Evolutionary conservation across 31 red algal species (phyloP), one percentile per base, ranked within the genome.

Genomic region (Bonnemaisonia californica): DNA sequence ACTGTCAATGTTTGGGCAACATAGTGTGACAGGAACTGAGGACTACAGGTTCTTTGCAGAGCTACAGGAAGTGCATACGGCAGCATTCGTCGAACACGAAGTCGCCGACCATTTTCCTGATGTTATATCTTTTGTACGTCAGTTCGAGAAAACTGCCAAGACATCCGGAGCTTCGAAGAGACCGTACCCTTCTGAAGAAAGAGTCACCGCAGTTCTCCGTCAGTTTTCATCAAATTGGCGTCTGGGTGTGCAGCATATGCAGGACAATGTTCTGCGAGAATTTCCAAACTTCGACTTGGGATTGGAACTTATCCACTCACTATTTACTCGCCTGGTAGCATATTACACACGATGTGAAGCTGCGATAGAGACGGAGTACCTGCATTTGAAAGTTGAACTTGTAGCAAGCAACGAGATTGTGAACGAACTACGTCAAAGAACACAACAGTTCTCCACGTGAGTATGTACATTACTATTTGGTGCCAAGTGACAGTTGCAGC

Each of bases 71-170:
- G 70, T 81, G 31, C 85, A 95, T 69, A 84, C 71, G 33, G 83
- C 82, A 21, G 84, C 84, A 22, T 95, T 83, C 69, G 92, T 91
- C 22, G 92, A 95, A 65, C 80, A 95, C 56, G 85, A 95, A 56
- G 80, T 95, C 38, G 85, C 92, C 23, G 92, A 95, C 70, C 85
- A 95, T 45, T 95, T 95, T 78, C 92, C 92, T 68, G 92, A 95
- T 77, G 57, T 90, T 40, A 75, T 95, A 13, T 74, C 63, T 18
- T 86, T 95, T 42, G 92, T 95, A 18, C 84, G 91, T 23, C 74
- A 90, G 28, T 85, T 58, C 34, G 90, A 93, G 55, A 72, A 77
- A 2, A 41, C 64, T 1, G 61, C 31, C 40, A 85, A 69, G 41
- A 24, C 68, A 35, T 23, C 21, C 0, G 75, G 61, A 40, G 58